Conservation (phyloP, 2,329 filamentous ascomycete species). For the Helminthosporium solani region DNA sequence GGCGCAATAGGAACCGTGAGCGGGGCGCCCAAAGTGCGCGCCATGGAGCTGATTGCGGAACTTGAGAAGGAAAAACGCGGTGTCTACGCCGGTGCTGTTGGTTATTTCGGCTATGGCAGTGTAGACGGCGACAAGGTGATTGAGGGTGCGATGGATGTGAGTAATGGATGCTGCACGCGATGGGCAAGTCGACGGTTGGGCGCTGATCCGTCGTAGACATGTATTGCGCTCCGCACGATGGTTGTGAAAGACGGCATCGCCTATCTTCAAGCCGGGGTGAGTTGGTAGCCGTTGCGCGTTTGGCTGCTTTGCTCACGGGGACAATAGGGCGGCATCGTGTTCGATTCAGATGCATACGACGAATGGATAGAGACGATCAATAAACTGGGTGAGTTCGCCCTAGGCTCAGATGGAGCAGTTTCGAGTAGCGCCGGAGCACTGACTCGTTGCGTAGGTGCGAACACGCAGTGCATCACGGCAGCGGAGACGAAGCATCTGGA, state of each 20-base stretch:
- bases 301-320: constrained; percentile 18
- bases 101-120: constrained; percentile 88
- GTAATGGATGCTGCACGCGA: constrained; percentile 16
- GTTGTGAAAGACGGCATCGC: constrained; percentile 86
- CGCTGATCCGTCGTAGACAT: constrained; percentile 44
- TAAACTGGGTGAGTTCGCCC: constrained; percentile 65
- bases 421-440: constrained; percentile 14
- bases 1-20: constrained; percentile 66
- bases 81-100: constrained; percentile 92
- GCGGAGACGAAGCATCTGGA: constrained; percentile 71
- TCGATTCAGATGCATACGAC: constrained; percentile 81
- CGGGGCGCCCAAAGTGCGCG: constrained; percentile 90
- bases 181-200: constrained; percentile 19
- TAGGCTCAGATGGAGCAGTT: constrained; percentile 1
- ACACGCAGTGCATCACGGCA: constrained; percentile 82
- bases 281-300: constrained; percentile 49
- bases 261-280: constrained; percentile 83
- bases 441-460: constrained; percentile 55
- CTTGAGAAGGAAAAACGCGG: constrained; percentile 91
- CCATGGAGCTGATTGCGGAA: constrained; percentile 97
- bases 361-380: constrained; percentile 98
- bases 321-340: constrained; percentile 38
- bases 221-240: constrained; percentile 86
- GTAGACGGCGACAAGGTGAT: constrained; percentile 62
- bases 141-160: constrained; percentile 82